Evolutionary conservation across 1,139 yeast genomes (phyloP), one percentile per base, ranked within the genome.

Genomic region (Blastobotrys ciferrii): DNA sequence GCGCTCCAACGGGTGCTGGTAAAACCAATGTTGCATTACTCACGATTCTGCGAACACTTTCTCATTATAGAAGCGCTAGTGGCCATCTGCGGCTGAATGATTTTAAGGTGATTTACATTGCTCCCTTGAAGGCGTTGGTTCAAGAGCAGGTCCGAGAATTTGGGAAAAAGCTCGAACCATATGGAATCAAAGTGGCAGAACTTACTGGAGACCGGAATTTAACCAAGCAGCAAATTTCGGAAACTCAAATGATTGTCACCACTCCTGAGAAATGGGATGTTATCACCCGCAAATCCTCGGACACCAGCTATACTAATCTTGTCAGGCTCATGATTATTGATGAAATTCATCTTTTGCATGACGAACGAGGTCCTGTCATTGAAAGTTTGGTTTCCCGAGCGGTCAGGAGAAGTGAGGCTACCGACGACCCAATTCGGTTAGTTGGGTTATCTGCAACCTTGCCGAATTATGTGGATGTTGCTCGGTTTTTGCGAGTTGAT

Each of bases 1-100:
- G 98, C 76, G 98, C 98, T 0, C 98, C 98, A 2, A 92, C 98
- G 0, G 98, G 98, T 69, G 97, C 97, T 2, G 98, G 98, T 71
- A 92, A 92, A 65, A 92, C 98, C 12, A 92, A 92, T 65, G 95
- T 91, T 31, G 98, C 98, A 0, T 76, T 92, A 80, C 69, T 92
- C 49, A 73, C 96, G 0, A 77, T 87, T 4, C 70, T 91, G 18
- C 74, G 84, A 47, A 72, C 87, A 0, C 66, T 89, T 23, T 72
- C 78, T 0, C 77, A 84, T 45, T 78, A 70, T 61, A 72, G 84
- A 57, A 68, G 74, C 46, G 12, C 13, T 13, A 65, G 65, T 0
- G 70, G 76, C 13, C 84, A 83, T 0, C 64, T 87, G 7, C 72
- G 76, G 39, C 64, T 80, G 42, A 72, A 75, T 41, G 74, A 74